These are phyloP conservation scores for Sphaerobolus stellatus DNA, from an alignment of 1,284 basidiomycete genomes.

Conservation along the genomic window DNA sequence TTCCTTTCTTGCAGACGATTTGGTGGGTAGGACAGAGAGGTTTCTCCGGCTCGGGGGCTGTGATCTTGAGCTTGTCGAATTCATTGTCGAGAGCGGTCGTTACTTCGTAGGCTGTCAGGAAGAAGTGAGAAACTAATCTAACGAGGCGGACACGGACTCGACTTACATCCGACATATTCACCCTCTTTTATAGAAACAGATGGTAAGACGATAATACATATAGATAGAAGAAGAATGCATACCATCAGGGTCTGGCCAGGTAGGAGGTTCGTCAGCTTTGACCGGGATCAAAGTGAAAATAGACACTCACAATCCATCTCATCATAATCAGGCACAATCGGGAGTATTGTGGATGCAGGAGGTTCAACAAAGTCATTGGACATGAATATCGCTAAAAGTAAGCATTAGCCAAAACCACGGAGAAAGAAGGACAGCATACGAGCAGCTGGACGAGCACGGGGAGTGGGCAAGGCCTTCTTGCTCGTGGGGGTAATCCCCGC, in stretches of 20 bases:
- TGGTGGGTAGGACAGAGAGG: not conserved
- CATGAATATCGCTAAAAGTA: no score
- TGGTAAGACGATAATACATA: not conserved
- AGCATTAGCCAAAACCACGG: not conserved
- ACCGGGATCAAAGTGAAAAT: no score
- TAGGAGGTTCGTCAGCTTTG: no score
- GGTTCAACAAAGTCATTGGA: no score
- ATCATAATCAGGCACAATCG: no score
- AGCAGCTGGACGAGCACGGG: not conserved
- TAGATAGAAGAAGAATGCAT: not conserved
- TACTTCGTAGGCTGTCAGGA: no score
- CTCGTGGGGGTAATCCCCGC: not conserved
- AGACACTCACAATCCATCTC: no score
- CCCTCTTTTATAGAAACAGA: not conserved
- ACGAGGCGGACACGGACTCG: no score
- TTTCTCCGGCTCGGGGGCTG: not conserved
- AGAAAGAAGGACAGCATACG: not conserved
- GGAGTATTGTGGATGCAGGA: no score
- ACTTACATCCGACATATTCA: not conserved
- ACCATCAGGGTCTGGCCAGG: no score
- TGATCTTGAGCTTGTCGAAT: not conserved
- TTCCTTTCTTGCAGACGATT: not conserved
- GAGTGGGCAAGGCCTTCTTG: not conserved
- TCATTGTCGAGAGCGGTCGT: not conserved
- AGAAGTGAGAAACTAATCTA: not conserved